Conservation (phyloP, 2,329 filamentous ascomycete species). For the Ceratocystis colombiana region DNA sequence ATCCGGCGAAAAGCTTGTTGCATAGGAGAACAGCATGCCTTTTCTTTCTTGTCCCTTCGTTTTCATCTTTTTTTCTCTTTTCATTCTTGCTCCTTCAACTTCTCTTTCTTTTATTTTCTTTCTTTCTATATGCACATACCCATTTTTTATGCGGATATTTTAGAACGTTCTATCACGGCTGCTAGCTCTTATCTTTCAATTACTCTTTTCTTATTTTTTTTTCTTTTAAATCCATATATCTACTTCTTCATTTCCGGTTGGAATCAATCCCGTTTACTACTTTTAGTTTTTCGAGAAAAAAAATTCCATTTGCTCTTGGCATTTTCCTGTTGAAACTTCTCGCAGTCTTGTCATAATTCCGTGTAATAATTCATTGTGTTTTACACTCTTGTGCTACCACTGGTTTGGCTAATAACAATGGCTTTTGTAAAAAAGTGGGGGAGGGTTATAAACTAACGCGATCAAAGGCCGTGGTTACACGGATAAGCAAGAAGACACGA, state of each 20-base stretch:
- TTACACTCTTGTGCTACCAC: neutral
- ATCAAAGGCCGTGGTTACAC: conserved; percentile 1
- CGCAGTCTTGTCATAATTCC: neutral
- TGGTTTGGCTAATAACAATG: neutral
- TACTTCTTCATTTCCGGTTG: conserved; percentile 25
- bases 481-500: no score
- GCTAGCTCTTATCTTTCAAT: conserved; percentile 15
- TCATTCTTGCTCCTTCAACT: conserved; percentile 1
- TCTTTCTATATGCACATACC: neutral
- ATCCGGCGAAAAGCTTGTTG: no score
- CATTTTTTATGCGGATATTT: neutral
- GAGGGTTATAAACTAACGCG: neutral
- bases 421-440: neutral
- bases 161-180: conserved; percentile 11
- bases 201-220: conserved; percentile 13
- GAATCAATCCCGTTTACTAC: conserved; percentile 23
- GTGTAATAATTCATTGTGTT: neutral
- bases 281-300: neutral
- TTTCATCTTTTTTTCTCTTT: neutral
- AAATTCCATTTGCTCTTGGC: neutral
- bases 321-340: neutral
- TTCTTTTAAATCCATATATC: conserved; percentile 20
- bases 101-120: conserved; percentile 19
- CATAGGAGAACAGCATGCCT: no score
- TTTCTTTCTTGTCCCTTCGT: no score